A percentile compares a stretch with the other conserved stretches of the same genome.
Conservation (phyloP, 441 rosid species). For the Populus tomentosa region DNA sequence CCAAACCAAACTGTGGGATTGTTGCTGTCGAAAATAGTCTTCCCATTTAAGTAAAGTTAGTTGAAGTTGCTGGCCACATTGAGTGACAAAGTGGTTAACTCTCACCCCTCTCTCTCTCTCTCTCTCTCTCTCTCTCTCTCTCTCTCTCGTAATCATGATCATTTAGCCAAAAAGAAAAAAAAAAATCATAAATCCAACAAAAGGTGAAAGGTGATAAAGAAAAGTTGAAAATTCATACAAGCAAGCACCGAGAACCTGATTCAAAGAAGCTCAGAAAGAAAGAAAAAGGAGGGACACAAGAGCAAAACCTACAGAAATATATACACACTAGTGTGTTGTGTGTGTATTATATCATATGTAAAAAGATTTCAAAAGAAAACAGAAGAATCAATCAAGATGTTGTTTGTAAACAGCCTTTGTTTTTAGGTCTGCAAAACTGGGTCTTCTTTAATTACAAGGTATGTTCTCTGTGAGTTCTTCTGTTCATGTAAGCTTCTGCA, state of each 20-base stretch:
- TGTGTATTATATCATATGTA: neutral
- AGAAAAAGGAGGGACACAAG: neutral
- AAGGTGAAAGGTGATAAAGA: constrained; percentile 32
- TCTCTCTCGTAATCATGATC: constrained; percentile 30
- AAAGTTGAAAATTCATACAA: constrained; percentile 28
- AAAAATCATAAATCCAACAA: constrained; percentile 38
- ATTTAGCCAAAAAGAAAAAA: constrained; percentile 15
- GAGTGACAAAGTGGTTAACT: constrained; percentile 76
- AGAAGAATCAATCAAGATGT: constrained; percentile 2
- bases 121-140: constrained; percentile 12
- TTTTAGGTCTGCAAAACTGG: constrained; percentile 24
- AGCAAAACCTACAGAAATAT: neutral
- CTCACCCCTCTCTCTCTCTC: constrained; percentile 21
- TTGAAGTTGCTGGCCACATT: constrained; percentile 43
- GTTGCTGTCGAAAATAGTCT: constrained; percentile 44
- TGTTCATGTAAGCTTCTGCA: neutral
- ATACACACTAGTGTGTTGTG: neutral
- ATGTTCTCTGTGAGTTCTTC: neutral
- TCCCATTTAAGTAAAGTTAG: constrained; percentile 63
- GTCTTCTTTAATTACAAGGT: constrained; percentile 29
- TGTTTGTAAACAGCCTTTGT: constrained; percentile 8
- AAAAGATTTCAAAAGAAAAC: constrained; percentile 12
- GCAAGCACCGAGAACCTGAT: constrained; percentile 35
- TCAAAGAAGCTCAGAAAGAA: constrained; percentile 23
- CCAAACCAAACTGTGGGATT: constrained; percentile 30